These are phyloP conservation scores for Fusarium clavum DNA, from an alignment of 2,329 filamentous ascomycete genomes.

Conservation along the genomic window DNA sequence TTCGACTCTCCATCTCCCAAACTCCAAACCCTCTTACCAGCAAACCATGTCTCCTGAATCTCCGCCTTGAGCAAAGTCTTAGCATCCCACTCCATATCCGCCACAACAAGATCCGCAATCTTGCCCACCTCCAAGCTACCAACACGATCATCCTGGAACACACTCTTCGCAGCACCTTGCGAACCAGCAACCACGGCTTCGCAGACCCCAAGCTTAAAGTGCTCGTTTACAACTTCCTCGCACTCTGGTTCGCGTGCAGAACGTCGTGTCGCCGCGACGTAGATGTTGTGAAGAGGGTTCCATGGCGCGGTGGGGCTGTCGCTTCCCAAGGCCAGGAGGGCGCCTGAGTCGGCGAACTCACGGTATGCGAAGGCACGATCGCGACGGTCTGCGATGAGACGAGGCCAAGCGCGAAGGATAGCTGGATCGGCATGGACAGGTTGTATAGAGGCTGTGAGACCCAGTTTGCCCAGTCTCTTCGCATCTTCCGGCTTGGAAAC, in stretches of 20 bases:
- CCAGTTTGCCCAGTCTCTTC: constrained; percentile 63
- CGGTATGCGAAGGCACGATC: constrained; percentile 70
- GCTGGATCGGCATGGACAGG: constrained; percentile 69
- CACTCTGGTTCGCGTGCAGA: constrained; percentile 61
- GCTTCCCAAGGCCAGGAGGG: constrained; percentile 65
- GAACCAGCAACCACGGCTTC: constrained; percentile 65
- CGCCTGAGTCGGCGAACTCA: constrained; percentile 66
- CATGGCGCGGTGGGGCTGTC: constrained; percentile 69
- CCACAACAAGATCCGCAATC: constrained; percentile 64
- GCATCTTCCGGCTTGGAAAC: constrained; percentile 67
- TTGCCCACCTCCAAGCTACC: constrained; percentile 64
- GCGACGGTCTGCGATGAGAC: constrained; percentile 65
- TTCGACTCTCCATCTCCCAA: neutral
- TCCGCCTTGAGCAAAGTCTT: constrained; percentile 58
- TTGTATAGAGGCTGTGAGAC: constrained; percentile 69
- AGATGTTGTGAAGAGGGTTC: constrained; percentile 64
- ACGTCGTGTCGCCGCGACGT: constrained; percentile 66
- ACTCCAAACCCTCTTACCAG: constrained; percentile 56
- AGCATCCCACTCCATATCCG: constrained; percentile 61
- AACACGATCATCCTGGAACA: constrained; percentile 61
- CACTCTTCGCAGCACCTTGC: constrained; percentile 63
- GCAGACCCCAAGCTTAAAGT: constrained; percentile 63
- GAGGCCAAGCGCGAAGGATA: constrained; percentile 69
- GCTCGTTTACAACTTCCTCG: constrained; percentile 59
- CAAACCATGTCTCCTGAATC: constrained; percentile 65